These are phyloP conservation scores for Pichiaceae sp. DNA, from an alignment of 1,139 yeast species.

Conservation along the genomic window DNA sequence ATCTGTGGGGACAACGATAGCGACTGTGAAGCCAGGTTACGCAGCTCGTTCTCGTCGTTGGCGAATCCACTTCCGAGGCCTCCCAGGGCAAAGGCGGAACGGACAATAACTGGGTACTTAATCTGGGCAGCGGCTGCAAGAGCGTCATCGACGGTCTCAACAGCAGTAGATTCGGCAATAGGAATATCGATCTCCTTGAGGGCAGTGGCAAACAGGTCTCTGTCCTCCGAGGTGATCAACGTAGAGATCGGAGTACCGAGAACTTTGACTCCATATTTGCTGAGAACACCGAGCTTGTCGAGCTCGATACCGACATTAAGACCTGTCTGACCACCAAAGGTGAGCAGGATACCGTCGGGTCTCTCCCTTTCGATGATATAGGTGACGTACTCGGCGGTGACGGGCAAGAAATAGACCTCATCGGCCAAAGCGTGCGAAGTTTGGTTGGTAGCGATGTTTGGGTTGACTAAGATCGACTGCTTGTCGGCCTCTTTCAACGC, in stretches of 20 bases:
- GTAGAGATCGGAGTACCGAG: constrained; percentile 96
- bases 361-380: constrained; percentile 91
- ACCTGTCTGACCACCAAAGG: constrained; percentile 98
- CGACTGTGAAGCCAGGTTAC: constrained; percentile 82
- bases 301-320: constrained; percentile 92
- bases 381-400: constrained; percentile 90
- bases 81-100: constrained; percentile 96
- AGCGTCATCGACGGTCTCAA: constrained; percentile 88
- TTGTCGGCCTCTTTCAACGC: constrained; percentile 90
- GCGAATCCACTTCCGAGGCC: constrained; percentile 99
- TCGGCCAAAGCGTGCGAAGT: constrained; percentile 95
- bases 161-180: constrained; percentile 94
- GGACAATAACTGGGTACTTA: constrained; percentile 94
- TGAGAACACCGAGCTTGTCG: constrained; percentile 89
- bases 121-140: constrained; percentile 75
- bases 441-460: constrained; percentile 96
- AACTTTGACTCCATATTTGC: constrained; percentile 85
- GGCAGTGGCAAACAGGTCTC: constrained; percentile 93
- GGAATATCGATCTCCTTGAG: constrained; percentile 90
- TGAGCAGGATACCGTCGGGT: constrained; percentile 90
- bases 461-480: constrained; percentile 80
- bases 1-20: constrained; percentile 89
- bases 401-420: constrained; percentile 91
- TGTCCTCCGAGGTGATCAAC: constrained; percentile 92
- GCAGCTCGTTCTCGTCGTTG: constrained; percentile 67